These are phyloP conservation scores for Ustilago vetiveriae DNA, from an alignment of 1,284 basidiomycete genomes.

Conservation along the genomic window DNA sequence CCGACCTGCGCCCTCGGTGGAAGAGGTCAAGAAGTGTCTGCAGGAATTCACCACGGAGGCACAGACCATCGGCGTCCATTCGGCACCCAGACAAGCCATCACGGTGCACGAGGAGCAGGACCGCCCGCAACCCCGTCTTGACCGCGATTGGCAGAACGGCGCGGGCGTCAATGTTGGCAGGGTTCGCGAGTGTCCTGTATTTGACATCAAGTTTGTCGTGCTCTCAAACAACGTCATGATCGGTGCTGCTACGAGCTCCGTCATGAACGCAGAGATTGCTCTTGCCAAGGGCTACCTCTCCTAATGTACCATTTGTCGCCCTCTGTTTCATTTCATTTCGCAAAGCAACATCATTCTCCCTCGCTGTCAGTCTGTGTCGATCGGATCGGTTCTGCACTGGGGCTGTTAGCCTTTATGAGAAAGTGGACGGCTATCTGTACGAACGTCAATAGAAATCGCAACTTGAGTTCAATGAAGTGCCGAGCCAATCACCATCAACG, in stretches of 20 bases:
- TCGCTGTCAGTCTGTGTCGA: too few relatives aligned
- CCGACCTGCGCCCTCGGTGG: constrained; percentile 83
- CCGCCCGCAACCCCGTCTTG: constrained; percentile 91
- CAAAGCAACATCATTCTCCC: too few relatives aligned
- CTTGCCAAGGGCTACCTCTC: constrained; percentile 76
- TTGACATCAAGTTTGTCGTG: constrained; percentile 86
- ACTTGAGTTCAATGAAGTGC: too few relatives aligned
- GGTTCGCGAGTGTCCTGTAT: constrained; percentile 85
- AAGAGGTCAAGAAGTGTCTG: constrained; percentile 86
- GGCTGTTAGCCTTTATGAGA: too few relatives aligned
- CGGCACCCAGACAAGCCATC: constrained; percentile 86
- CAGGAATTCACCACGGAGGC: constrained; percentile 80
- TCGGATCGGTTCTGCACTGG: too few relatives aligned
- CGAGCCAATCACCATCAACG: too few relatives aligned
- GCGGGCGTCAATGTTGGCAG: constrained; percentile 92
- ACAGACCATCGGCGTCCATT: constrained; percentile 82
- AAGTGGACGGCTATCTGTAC: too few relatives aligned
- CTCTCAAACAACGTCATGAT: constrained; percentile 94
- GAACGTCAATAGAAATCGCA: too few relatives aligned
- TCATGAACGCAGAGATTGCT: constrained; percentile 98
- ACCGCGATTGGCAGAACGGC: constrained; percentile 89
- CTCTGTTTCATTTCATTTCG: not conserved
- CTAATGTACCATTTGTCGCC: not conserved
- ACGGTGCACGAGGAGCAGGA: constrained; percentile 91
- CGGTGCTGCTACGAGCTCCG: constrained; percentile 94